These are phyloP conservation scores for Actinidia polygama DNA, from an alignment of 179 eudicot genomes.

Conservation along the genomic window DNA sequence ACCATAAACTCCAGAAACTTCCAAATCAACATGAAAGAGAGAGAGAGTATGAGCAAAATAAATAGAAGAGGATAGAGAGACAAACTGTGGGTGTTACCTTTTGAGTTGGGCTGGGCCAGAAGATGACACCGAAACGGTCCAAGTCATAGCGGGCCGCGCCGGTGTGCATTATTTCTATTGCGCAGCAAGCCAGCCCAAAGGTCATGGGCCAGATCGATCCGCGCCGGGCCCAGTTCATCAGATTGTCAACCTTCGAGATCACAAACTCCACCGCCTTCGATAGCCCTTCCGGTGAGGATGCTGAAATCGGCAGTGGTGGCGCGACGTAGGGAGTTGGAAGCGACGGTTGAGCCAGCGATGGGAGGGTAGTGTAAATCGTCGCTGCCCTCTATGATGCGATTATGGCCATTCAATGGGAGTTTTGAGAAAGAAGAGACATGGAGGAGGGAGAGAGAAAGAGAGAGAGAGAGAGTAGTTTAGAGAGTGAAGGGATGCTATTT, in stretches of 20 bases:
- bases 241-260: conserved; percentile 86
- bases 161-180: conserved; percentile 97
- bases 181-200: conserved; percentile 91
- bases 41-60: conserved; percentile 95
- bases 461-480: too few species aligned
- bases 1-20: too few species aligned
- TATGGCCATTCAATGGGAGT: too few species aligned
- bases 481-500: too few species aligned
- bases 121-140: conserved; percentile 84
- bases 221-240: conserved; percentile 89
- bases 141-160: conserved; percentile 90
- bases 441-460: too few species aligned
- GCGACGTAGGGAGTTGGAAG: conserved; percentile 56
- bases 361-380: conserved; percentile 59
- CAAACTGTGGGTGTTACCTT: too few species aligned
- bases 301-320: conserved; percentile 57
- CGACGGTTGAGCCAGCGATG: conserved; percentile 41
- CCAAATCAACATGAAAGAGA: too few species aligned
- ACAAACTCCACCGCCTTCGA: conserved; percentile 88
- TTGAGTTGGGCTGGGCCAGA: conserved; percentile 91
- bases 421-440: too few species aligned
- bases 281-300: conserved; percentile 39
- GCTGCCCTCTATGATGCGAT: conserved; percentile 28
- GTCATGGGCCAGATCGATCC: conserved; percentile 99
- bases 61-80: conserved; percentile 95